Percentiles rank a stretch among this genome's conserved stretches.
Conservation (phyloP, 179 eudicot genomes). For the Vitellaria paradoxa region DNA sequence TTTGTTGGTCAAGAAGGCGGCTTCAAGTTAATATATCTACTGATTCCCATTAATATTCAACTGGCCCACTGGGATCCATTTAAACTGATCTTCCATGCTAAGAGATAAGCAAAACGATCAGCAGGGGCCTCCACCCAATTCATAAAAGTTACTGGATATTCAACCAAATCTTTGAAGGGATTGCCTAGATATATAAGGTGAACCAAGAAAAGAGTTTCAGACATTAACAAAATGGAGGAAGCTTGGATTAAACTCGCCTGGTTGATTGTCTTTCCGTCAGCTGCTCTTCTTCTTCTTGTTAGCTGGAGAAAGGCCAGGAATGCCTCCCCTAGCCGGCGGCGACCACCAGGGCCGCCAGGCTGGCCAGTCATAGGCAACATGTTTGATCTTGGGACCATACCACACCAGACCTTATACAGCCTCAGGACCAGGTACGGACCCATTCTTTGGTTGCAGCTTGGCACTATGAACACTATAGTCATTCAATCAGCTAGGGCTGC, state of each 20-base stretch:
- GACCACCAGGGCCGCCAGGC: slow-evolving; percentile 18
- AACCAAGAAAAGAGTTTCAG: neutral
- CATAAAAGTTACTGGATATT: no score
- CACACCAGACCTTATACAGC: slow-evolving; percentile 11
- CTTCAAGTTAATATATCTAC: no score
- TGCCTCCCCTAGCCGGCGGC: neutral
- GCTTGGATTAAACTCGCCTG: neutral
- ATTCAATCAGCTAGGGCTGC: slow-evolving; percentile 11
- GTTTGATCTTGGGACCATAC: slow-evolving; percentile 18
- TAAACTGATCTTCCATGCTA: neutral
- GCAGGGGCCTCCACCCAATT: no score
- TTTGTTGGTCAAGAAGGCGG: no score
- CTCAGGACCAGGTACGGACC: slow-evolving; percentile 6
- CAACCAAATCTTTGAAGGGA: no score
- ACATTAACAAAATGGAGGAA: neutral
- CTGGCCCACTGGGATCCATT: neutral
- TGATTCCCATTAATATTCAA: no score
- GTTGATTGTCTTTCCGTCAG: slow-evolving; percentile 1
- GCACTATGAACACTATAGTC: slow-evolving; percentile 13
- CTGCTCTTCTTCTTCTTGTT: slow-evolving; percentile 4
- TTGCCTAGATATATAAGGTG: neutral
- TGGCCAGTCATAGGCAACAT: slow-evolving; percentile 19
- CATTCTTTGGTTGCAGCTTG: slow-evolving; percentile 6
- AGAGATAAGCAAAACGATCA: neutral
- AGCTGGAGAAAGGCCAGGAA: neutral